Base-by-base conservation (phyloP, 2,329 filamentous ascomycete genomes). In the Didymella pinodella region DNA sequence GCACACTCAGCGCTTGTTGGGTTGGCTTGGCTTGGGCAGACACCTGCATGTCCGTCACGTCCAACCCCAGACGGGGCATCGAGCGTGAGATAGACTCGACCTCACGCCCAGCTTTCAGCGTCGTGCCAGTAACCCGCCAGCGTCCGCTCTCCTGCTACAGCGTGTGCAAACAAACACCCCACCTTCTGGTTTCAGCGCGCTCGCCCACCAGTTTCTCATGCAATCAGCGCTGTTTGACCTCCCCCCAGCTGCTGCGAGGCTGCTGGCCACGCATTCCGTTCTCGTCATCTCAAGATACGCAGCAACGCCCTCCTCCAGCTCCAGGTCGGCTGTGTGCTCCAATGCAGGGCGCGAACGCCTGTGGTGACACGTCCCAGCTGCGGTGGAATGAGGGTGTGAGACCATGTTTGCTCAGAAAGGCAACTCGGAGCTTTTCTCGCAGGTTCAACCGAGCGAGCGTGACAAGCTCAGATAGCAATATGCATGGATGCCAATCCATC, bases 161-260 rank as follows among this genome's bases (percentile, higher is more conserved):
- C 31, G 25, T 14, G 48, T 38, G 31, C 25, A 49, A 25, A 31
- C 40, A 59, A 46, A 50, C 56, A 28, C 52, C 44, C 57, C 53
- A 50, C 49, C 45, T 34, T 18, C 32, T 55, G 48, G 65, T 69
- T 67, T 67, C 66, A 64, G 47, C 53, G 57, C 50, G 54, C 58
- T 54, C 58, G 34, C 59, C 53, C 50, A 46, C 57, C 62, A 59
- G 62, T 63, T 64, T 36, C 47, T 54, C 34, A 52, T 62, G 61
- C 63, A 64, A 64, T 61, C 61, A 62, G 57, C 48, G 46, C 51
- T 62, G 61, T 65, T 54, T 62, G 58, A 61, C 48, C 11, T 36
- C 40, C 40, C 32, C 20, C 8, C 34, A 20, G 34, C 20, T 48
- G 3, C 41, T 41, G 40, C 25, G 36, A 50, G 18, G 32, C 45